Evolutionary conservation across 352 stramenopile genomes (phyloP), one percentile per base, ranked within the genome.

Genomic region (Phytophthora uliginosa): DNA sequence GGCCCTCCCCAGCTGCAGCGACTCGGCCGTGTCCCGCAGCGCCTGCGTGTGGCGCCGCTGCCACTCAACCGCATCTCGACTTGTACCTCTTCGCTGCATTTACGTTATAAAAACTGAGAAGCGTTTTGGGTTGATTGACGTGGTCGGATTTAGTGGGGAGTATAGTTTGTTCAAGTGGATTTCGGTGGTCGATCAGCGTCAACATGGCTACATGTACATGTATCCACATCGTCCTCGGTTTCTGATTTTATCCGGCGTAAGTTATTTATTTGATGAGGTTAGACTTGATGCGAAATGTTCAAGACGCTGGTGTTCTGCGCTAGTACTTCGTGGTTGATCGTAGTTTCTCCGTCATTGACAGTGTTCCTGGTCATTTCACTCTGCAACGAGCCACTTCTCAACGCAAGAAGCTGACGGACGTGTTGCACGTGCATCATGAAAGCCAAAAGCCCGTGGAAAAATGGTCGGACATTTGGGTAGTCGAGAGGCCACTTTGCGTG

Each of bases 21-120:
- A 86, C 36, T 88, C 84, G 10, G 81, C 84, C n/a, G 87, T 66
- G 5, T 78, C 68, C 7, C 76, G 76, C 57, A 92, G 74, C 69
- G 84, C 86, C 74, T 91, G 79, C 22, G 59, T 73, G 59, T 91
- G 79, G 36, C 86, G 78, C 42, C 75, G 66, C 60, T 78, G 63
- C 73, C 70, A 81, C 55, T 76, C 62, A 18, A 59, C 59, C 3
- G n/a, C 38, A 22, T 60, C 61, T 31, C 28, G 28, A 31, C 28
- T 31, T 0, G 4, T 4, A 1, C 2, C 36, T 2, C 7, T 15
- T 50, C 28, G 45, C 61, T 55, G 63, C 66, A 7, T 69, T 59
- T 22, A 45, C 38, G 13, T 7, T 7, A 17, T n/a, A 17, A 45
- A 17, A 45, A 45, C 42, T 50, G 18, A n/a, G 17, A 24, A 4